Percentiles rank a stretch among this genome's conserved stretches.
Evolutionary conservation across 2,329 filamentous ascomycete species (phyloP).

Genomic region (Penicillium nordicum): DNA sequence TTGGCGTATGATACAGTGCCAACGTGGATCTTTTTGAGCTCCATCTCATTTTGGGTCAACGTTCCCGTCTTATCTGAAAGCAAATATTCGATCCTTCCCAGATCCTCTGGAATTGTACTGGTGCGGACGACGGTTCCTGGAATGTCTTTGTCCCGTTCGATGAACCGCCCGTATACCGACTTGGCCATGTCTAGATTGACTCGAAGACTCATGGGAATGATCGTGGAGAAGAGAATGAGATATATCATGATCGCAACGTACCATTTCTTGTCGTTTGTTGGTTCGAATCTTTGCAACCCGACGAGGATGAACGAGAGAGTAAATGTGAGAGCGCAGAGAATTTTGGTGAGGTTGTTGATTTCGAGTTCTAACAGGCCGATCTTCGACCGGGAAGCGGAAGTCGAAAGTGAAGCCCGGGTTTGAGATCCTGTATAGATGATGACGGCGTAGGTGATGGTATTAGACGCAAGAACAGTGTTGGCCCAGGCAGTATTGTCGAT

Average conservation of each 20-base stretch:
- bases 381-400: slow-evolving; percentile 86
- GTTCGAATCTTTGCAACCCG: slow-evolving; percentile 74
- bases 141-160: slow-evolving; percentile 86
- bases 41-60: slow-evolving; percentile 95
- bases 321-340: slow-evolving; percentile 83
- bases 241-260: slow-evolving; percentile 99
- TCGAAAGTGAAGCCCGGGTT: slow-evolving; percentile 89
- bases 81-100: slow-evolving; percentile 93
- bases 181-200: slow-evolving; percentile 98
- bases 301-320: slow-evolving; percentile 84
- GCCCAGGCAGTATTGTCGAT: slow-evolving; percentile 99
- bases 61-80: slow-evolving; percentile 98
- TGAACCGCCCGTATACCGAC: slow-evolving; percentile 92
- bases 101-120: slow-evolving; percentile 93
- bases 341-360: slow-evolving; percentile 96
- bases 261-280: slow-evolving; percentile 59
- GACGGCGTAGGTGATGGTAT: slow-evolving; percentile 80
- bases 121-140: slow-evolving; percentile 90
- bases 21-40: slow-evolving; percentile 97
- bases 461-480: slow-evolving; percentile 93
- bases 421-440: slow-evolving; percentile 94
- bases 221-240: slow-evolving; percentile 96
- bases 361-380: slow-evolving; percentile 91
- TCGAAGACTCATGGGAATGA: slow-evolving; percentile 92
- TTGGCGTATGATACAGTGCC: slow-evolving; percentile 98